A percentile compares a stretch with the other conserved stretches of the same genome.
Conservation (phyloP, 2,329 filamentous ascomycete genomes). For the Hypoxylon sp. region DNA sequence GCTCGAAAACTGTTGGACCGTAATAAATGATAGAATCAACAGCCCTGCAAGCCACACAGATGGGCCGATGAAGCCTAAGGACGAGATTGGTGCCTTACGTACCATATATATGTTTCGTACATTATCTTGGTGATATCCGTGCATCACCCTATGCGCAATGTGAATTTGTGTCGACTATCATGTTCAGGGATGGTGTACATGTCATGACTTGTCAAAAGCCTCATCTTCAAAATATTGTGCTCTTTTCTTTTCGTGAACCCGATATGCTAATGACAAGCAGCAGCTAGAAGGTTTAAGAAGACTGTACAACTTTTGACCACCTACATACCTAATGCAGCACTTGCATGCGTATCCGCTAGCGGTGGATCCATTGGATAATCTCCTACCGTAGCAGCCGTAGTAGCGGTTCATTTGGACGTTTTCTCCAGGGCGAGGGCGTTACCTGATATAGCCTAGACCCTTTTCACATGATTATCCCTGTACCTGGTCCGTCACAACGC, state of each 20-base stretch:
- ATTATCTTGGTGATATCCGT: conserved; percentile 5
- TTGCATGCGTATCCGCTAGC: conserved; percentile 40
- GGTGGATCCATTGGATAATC: conserved; percentile 32
- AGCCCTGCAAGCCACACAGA: conserved; percentile 29
- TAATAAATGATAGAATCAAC: conserved; percentile 34
- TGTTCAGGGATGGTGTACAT: background rate
- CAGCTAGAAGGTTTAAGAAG: background rate
- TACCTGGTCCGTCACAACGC: conserved; percentile 14
- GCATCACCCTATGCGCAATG: background rate
- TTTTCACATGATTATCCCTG: conserved; percentile 7
- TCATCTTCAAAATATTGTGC: background rate
- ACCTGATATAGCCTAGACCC: conserved; percentile 14
- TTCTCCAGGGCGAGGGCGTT: conserved; percentile 23
- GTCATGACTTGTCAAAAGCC: background rate
- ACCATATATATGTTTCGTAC: conserved; percentile 9
- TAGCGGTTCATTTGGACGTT: conserved; percentile 14
- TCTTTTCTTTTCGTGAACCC: background rate
- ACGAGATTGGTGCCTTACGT: conserved; percentile 44
- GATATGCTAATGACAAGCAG: background rate
- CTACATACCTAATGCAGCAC: conserved; percentile 38
- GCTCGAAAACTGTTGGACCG: conserved; percentile 31
- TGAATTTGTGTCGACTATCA: background rate
- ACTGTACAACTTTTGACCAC: background rate
- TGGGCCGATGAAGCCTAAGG: conserved; percentile 47
- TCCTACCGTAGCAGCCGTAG: conserved; percentile 13